Base-by-base conservation (phyloP, 495 filamentous ascomycete genomes). In the Aspergillus hancockii region DNA sequence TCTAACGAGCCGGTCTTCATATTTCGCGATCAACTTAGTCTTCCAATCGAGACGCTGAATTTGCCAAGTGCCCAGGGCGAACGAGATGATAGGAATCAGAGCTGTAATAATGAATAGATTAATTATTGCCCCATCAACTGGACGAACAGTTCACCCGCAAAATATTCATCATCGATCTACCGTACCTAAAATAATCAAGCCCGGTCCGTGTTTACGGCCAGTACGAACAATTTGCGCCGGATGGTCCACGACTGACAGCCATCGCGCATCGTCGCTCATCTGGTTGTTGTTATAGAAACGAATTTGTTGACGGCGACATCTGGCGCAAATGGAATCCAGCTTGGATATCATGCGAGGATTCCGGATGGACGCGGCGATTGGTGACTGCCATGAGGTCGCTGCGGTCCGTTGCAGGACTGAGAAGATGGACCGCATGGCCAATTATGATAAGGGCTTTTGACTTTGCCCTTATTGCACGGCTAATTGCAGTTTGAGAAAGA, bases 1-100 rank as follows among this genome's bases (percentile, higher is more conserved):
- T 22, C 86, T 88, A 28, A 96, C 80, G 34, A 98, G 82, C 0
- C 93, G 90, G 76, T 97, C 92, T 77, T 97, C 93, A 75, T 86
- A 90, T 61, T 85, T 88, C 52, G 92, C 92, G 57, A 98, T 87
- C 16, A 98, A 77, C 40, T 93, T 88, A 9, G 92, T 92, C 71
- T 98, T 98, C 92, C 93, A 93, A 36, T 84, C 82, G 16, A 98
- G 85, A 3, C 94, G 91, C 66, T 95, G 82, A n/a, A 98, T 88
- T 67, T 98, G 94, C 94, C 94, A 98, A 43, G 88, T 90, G 40
- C 94, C 94, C 34, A 98, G 86, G 61, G 78, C 78, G 72, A 98
- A 96, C 51, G 94, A 89, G 7, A 92, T 97, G 45, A 95, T 78
- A 36, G 94, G 94, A 61, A 98, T 98, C 46, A 94, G 70, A 32